Conservation (phyloP, 1,139 yeast genomes). For the Pichia sp. region DNA sequence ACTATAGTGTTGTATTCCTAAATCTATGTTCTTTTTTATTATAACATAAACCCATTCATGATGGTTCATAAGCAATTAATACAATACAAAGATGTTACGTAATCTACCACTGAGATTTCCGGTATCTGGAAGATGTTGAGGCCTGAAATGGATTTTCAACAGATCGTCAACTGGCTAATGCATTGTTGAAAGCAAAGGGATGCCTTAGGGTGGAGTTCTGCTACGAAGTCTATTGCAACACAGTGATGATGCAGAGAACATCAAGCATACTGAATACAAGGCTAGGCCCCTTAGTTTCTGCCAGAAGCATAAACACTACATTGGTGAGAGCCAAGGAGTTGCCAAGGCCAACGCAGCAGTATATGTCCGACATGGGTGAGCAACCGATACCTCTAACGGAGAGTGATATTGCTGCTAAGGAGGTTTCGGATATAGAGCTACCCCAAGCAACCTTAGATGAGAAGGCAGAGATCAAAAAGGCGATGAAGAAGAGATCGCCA, state of each 20-base stretch:
- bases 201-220: no score
- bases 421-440: slow-evolving; percentile 16
- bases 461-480: slow-evolving; percentile 22
- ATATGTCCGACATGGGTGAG: slow-evolving; percentile 20
- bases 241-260: neutral
- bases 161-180: no score
- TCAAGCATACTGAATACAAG: neutral
- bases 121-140: no score
- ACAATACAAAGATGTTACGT: neutral
- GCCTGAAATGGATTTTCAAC: no score
- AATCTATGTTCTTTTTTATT: neutral
- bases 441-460: slow-evolving; percentile 21
- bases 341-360: slow-evolving; percentile 19
- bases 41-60: neutral
- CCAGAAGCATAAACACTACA: slow-evolving; percentile 2
- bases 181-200: no score
- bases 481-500: slow-evolving; percentile 28
- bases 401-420: slow-evolving; percentile 19
- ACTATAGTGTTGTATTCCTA: neutral
- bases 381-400: slow-evolving; percentile 23
- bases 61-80: no score
- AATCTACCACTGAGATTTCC: no score
- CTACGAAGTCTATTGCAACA: neutral
- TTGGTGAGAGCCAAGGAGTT: slow-evolving; percentile 7
- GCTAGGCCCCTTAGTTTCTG: no score